These are phyloP conservation scores for Acanthamoeba castellanii DNA, from an alignment of 208 protist species.

Conservation along the genomic window DNA sequence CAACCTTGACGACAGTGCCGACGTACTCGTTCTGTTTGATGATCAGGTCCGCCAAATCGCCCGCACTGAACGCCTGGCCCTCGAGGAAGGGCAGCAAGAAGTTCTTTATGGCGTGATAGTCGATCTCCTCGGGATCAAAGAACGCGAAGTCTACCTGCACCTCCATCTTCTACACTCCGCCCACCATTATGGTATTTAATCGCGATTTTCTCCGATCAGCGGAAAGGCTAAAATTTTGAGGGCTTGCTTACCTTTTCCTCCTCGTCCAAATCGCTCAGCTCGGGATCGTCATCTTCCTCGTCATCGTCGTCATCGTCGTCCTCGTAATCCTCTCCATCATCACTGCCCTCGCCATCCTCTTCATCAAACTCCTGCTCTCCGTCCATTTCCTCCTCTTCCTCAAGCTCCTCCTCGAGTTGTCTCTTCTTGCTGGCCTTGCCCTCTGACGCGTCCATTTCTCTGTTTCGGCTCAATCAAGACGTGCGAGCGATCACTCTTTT, in stretches of 20 bases:
- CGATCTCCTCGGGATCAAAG: constrained; percentile 24
- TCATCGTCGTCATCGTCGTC: constrained; percentile 26
- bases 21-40: constrained; percentile 22
- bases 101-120: constrained; percentile 34
- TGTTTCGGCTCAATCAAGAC: too few species aligned
- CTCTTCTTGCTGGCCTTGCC: neutral
- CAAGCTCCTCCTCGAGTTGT: constrained; percentile 2
- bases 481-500: neutral
- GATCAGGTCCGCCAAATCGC: constrained; percentile 23
- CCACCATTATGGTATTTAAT: neutral
- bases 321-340: neutral
- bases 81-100: constrained; percentile 17
- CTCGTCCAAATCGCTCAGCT: constrained; percentile 27
- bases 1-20: constrained; percentile 23
- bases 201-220: neutral
- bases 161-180: neutral
- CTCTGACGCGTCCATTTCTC: neutral
- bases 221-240: neutral
- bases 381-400: constrained; percentile 8
- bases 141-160: constrained; percentile 41
- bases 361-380: neutral
- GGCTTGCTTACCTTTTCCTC: constrained; percentile 5
- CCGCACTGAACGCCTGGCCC: neutral
- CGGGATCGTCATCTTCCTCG: neutral
- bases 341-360: neutral